Base-by-base conservation (phyloP, 2,329 filamentous ascomycete species). In the Colletotrichum aenigma region DNA sequence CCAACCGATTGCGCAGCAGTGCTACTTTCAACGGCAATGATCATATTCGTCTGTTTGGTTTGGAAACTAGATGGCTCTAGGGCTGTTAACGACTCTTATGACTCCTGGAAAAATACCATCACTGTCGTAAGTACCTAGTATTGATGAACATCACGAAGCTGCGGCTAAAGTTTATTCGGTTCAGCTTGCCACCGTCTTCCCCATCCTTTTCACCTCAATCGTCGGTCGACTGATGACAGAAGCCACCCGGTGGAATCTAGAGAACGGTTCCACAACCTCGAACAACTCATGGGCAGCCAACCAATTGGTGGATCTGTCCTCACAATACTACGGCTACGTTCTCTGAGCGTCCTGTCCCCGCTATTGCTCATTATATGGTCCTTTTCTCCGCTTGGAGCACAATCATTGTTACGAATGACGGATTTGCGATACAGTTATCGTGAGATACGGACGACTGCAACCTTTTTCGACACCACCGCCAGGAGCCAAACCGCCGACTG, bases 361-460 rank as follows among this genome's bases (percentile, higher is more conserved):
- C 52, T 26, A 3, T 6, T 56, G 7, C 21, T 26, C 52, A 0
- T 43, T 1, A 0, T n/a, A 5, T 26, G n/a, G 52, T 15, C 52
- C 4, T 26, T 16, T 26, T 56, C 52, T 1, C 52, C 52, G 52
- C 21, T 56, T 2, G 52, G 52, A 18, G n/a, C 52, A 56, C n/a
- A 56, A 56, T 56, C 52, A 56, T 16, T 56, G 5, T 26, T 56
- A 3, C 52, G 24, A 9, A 56, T 56, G 52, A 56, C 52, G 7
- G 5, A 15, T 8, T 15, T 26, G 24, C 21, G 2, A 15, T 9
- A 6, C 15, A 9, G 24, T 1, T 26, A 13, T 26, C 12, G 3
- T 0, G n/a, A 56, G 2, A 26, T 0, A 18, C 1, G 2, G 13
- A 56, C 52, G 2, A 24, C 13, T 1, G 2, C 24, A 10, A 16